These are phyloP conservation scores for Cicer bijugum DNA, from an alignment of 306 rosid genomes.

Conservation along the genomic window DNA sequence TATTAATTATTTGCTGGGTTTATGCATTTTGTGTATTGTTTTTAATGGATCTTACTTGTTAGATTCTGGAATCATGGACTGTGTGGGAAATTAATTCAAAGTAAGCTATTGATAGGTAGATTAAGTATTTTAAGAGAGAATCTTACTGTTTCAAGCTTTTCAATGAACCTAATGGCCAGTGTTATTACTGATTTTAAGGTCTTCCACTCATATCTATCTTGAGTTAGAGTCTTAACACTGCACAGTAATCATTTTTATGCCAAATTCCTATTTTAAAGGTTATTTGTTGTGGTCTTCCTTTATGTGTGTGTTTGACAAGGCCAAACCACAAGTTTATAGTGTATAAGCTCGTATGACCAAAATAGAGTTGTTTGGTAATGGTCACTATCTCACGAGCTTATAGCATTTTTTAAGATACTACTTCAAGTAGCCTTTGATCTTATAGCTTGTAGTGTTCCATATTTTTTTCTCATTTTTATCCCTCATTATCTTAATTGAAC, in stretches of 20 bases:
- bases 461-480: too few species aligned
- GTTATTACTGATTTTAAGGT: constrained; percentile 30
- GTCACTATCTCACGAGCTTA: too few species aligned
- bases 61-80: constrained; percentile 33
- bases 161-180: constrained; percentile 12
- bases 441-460: too few species aligned
- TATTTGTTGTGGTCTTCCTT: constrained; percentile 21
- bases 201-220: constrained; percentile 24
- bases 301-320: too few species aligned
- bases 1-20: constrained; percentile 18
- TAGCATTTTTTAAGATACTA: too few species aligned
- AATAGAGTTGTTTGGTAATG: too few species aligned
- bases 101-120: constrained; percentile 22
- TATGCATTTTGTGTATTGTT: constrained; percentile 32
- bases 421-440: too few species aligned
- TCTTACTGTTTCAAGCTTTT: constrained; percentile 35
- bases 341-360: too few species aligned
- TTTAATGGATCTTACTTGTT: background rate
- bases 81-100: background rate
- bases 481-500: too few species aligned
- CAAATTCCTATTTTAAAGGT: constrained; percentile 9
- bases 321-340: too few species aligned
- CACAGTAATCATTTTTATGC: constrained; percentile 21
- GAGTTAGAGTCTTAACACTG: constrained; percentile 33
- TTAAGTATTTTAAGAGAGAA: constrained; percentile 18